Conservation (phyloP, 1,284 basidiomycete genomes). For the Sporisorium graminicola region DNA sequence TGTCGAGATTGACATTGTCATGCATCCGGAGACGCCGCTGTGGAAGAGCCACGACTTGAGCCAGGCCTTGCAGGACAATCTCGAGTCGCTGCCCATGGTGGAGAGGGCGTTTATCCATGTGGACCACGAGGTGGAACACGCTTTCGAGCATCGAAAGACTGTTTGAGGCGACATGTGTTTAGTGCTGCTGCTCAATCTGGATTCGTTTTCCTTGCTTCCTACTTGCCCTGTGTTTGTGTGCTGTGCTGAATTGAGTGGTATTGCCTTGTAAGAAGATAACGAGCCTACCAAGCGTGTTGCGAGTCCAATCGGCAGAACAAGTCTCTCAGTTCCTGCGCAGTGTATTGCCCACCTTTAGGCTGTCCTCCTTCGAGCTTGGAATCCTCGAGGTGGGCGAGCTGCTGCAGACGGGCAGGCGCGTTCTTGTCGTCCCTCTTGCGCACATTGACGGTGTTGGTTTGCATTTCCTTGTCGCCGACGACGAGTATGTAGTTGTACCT, state of each 20-base stretch:
- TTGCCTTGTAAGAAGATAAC: background rate
- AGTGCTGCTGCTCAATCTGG: background rate
- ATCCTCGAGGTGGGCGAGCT: constrained; percentile 4
- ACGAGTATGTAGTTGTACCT: constrained; percentile 65
- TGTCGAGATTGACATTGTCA: constrained; percentile 94
- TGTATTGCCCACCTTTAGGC: constrained; percentile 17
- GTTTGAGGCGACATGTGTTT: constrained; percentile 14
- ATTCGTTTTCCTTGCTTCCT: background rate
- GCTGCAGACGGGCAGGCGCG: constrained; percentile 15
- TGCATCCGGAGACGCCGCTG: constrained; percentile 87
- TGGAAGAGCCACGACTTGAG: constrained; percentile 93
- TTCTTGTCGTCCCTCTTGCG: constrained; percentile 49
- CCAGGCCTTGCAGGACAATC: constrained; percentile 91
- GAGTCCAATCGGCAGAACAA: constrained; percentile 37
- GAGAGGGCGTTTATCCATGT: constrained; percentile 72
- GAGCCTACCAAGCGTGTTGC: constrained; percentile 25
- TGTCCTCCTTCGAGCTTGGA: background rate
- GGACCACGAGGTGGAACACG: constrained; percentile 61
- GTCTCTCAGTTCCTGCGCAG: constrained; percentile 14
- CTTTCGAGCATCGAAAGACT: constrained; percentile 56
- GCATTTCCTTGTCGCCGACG: constrained; percentile 62
- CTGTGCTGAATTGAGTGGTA: too few species aligned
- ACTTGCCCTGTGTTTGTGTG: too few species aligned
- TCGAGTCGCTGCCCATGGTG: constrained; percentile 90
- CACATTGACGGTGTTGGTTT: constrained; percentile 53